phyloP scores from a whole-genome alignment of 257 asterid species.

The Voacanga thouarsii region DNA sequence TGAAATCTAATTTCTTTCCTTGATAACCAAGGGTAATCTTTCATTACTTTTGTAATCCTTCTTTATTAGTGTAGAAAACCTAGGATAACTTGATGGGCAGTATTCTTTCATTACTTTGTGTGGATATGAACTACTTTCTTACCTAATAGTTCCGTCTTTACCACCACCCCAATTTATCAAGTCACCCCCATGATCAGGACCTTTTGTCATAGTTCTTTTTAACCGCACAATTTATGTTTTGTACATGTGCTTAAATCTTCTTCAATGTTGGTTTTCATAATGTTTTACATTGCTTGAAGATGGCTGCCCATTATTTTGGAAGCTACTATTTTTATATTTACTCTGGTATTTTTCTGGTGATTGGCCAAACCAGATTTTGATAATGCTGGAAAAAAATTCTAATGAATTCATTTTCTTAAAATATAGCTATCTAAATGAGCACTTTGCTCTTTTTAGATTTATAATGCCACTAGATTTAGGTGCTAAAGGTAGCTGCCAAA shows the following conservation, averaged over 20 bases:
- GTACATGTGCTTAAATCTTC: not conserved
- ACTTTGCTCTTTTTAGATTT: slow-evolving; percentile 43
- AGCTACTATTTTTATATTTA: not conserved
- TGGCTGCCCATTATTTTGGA: not conserved
- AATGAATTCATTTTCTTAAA: not conserved
- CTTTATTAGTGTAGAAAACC: not conserved
- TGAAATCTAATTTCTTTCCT: slow-evolving; percentile 87
- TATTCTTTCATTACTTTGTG: not conserved
- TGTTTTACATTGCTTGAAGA: not conserved
- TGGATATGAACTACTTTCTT: not conserved
- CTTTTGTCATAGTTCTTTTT: not conserved
- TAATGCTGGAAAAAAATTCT: not conserved
- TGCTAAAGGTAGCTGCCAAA: slow-evolving; percentile 99
- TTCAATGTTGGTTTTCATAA: not conserved
- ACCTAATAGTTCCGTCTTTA: not conserved
- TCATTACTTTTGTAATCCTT: slow-evolving; percentile 2
- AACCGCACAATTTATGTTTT: not conserved
- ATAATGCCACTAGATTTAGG: slow-evolving; percentile 98
- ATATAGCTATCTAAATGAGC: not conserved
- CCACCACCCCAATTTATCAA: not conserved
- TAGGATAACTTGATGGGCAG: not conserved
- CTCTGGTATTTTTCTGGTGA: not conserved
- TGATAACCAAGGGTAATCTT: slow-evolving; percentile 74
- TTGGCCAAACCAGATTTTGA: not conserved
- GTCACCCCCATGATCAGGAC: not conserved